These are phyloP conservation scores for Rhododendron vialii DNA, from an alignment of 148 eudicot species.

Conservation along the genomic window DNA sequence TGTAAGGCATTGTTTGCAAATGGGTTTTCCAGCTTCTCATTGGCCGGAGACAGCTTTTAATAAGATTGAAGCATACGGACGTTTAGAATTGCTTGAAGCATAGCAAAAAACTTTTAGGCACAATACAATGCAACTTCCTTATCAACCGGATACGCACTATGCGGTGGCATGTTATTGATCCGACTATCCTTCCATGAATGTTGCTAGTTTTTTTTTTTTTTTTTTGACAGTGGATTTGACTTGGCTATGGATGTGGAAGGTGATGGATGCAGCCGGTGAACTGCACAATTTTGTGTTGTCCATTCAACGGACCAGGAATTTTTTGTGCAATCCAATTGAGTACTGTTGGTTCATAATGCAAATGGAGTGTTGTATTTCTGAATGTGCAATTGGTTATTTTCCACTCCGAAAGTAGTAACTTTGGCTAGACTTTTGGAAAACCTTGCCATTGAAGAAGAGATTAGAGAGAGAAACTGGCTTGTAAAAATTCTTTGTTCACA, in stretches of 20 bases:
- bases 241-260: not conserved
- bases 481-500: not conserved
- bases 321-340: not conserved
- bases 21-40: not conserved
- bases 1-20: not conserved
- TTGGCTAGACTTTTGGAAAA: not conserved
- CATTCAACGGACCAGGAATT: not conserved
- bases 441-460: not conserved
- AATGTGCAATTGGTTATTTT: not conserved
- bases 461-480: not conserved
- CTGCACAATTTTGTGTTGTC: not conserved
- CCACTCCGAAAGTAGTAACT: too few relatives aligned
- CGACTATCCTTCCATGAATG: not conserved
- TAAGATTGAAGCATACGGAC: not conserved
- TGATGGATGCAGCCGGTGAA: not conserved
- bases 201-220: not conserved
- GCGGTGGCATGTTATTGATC: not conserved
- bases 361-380: constrained; percentile 1
- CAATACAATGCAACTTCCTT: not conserved
- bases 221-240: not conserved
- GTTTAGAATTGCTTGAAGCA: not conserved
- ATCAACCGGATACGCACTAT: not conserved
- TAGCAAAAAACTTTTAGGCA: not conserved
- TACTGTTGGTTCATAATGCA: not conserved
- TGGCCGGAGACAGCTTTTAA: not conserved